Percentiles rank a stretch among this genome's conserved stretches.
Evolutionary conservation across 805 yeast genomes (phyloP).

Genomic region (Ogataea ganodermae): DNA sequence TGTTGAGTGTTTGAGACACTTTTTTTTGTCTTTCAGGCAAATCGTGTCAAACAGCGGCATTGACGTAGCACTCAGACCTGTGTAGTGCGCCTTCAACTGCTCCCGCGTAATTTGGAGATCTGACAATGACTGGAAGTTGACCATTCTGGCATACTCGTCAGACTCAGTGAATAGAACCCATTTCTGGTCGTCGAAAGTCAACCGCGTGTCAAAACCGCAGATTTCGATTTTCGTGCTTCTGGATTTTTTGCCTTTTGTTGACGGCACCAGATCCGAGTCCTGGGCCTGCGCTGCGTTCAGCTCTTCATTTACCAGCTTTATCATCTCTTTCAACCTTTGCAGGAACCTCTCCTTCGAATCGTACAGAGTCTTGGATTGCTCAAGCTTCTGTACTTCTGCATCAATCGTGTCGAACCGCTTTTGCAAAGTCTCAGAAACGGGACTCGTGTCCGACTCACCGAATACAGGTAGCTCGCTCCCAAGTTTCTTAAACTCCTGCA

Average conservation of each 20-base stretch:
- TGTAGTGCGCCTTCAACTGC: constrained; percentile 18
- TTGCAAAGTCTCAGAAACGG: constrained; percentile 7
- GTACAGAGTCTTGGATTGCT: constrained; percentile 16
- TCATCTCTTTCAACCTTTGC: constrained; percentile 37
- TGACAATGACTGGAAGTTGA: constrained; percentile 10
- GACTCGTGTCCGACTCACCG: constrained; percentile 14
- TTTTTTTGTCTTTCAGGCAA: constrained; percentile 56
- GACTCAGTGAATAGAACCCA: constrained; percentile 26
- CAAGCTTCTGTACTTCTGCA: constrained; percentile 20
- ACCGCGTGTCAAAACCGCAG: constrained; percentile 50
- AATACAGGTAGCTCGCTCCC: constrained; percentile 48
- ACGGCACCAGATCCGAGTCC: constrained; percentile 10
- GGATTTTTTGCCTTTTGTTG: constrained; percentile 22
- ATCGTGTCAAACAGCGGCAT: constrained; percentile 25
- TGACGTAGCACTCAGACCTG: constrained; percentile 12
- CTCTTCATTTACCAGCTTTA: constrained; percentile 41
- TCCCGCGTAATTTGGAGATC: constrained; percentile 14
- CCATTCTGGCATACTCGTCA: constrained; percentile 13
- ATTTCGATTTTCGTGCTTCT: constrained; percentile 42
- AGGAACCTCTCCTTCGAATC: constrained; percentile 28
- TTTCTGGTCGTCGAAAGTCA: constrained; percentile 20
- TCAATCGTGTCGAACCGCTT: constrained; percentile 26
- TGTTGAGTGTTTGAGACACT: constrained; percentile 52
- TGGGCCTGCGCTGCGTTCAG: constrained; percentile 22
- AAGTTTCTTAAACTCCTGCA: constrained; percentile 28